Evolutionary conservation across 768 basidiomycete species (phyloP).

Genomic region (Rhizopogon vinicolor): DNA sequence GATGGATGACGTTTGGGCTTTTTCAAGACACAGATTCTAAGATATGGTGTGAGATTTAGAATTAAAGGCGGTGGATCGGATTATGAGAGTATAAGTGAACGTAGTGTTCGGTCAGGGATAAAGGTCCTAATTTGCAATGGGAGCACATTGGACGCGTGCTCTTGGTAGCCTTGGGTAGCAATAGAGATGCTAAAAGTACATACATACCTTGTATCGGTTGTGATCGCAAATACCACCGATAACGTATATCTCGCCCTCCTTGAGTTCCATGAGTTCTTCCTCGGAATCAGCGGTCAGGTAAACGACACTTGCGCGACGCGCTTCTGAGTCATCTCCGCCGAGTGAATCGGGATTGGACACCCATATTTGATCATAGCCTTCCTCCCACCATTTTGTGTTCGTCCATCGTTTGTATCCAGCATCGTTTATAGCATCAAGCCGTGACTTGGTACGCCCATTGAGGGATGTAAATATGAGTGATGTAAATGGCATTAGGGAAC

Average conservation of each 20-base stretch:
- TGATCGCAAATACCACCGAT: constrained; percentile 95
- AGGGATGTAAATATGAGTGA: constrained; percentile 78
- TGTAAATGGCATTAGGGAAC: constrained; percentile 63
- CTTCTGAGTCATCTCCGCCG: constrained; percentile 6
- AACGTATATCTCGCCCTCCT: constrained; percentile 83
- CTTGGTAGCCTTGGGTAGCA: not conserved
- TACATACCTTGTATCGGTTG: constrained; percentile 85
- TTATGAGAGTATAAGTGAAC: not conserved
- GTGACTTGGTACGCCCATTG: constrained; percentile 59
- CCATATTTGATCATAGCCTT: constrained; percentile 73
- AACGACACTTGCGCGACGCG: constrained; percentile 52
- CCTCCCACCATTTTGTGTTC: constrained; percentile 78
- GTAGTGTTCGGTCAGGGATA: not conserved
- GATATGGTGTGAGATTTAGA: constrained; percentile 11
- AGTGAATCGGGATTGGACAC: constrained; percentile 11
- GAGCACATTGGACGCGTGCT: not conserved
- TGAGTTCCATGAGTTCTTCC: constrained; percentile 79
- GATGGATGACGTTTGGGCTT: constrained; percentile 69
- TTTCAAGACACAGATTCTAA: constrained; percentile 86
- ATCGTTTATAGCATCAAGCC: constrained; percentile 61
- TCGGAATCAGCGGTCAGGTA: constrained; percentile 95
- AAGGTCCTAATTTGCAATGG: not conserved
- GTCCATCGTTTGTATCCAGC: constrained; percentile 78
- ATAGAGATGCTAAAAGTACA: constrained; percentile 10
- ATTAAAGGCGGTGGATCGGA: not conserved